Base-by-base conservation (phyloP, 495 filamentous ascomycete species). In the Aspergillus bridgeri region DNA sequence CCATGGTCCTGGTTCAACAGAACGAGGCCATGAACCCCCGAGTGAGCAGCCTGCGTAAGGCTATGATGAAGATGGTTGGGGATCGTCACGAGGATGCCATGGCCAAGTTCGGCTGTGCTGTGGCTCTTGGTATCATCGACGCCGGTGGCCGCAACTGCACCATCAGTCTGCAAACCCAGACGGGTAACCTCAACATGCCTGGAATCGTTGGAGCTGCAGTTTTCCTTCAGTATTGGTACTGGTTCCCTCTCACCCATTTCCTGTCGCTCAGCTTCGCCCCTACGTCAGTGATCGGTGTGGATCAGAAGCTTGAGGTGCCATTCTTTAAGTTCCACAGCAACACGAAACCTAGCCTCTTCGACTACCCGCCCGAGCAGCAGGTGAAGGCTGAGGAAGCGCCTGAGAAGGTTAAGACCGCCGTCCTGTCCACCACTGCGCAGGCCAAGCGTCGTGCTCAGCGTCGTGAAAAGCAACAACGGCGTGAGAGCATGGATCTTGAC, bases 201-300 rank as follows among this genome's bases (percentile, higher is more conserved):
- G 95, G 90, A 56, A 94, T 98, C 57, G 92, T 99, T 20, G 95
- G 95, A 59, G 96, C 96, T 84, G 92, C 91, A 43, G 89, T 99
- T 24, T 99, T 99, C 77, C 94, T 91, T 6, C 95, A 99, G 71
- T 99, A 99, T 77, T 99, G 95, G 95, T 99, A 99, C 76, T 99
- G 95, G 95, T 99, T 99, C 85, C 95, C 95, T 48, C 85, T 97
- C 63, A 96, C 94, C 22, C 95, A 98, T 73, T 99, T 99, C 84
- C 74, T 99, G 20, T 93, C 92, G 0, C 80, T 98, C 59, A 91
- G 89, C 67, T 97, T 98, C 69, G 87, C 89, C 7, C 95, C 95
- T 0, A 98, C 95, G 8, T 89, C 92, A 1, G 89, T 99, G 65
- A 96, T 97, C 56, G 93, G 88, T 48, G 85, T 99, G 20, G 92